Percentiles rank a stretch among this genome's conserved stretches.
Evolutionary conservation across 78 protist genomes (phyloP).

Genomic region (Chrysochromulina tobinii): DNA sequence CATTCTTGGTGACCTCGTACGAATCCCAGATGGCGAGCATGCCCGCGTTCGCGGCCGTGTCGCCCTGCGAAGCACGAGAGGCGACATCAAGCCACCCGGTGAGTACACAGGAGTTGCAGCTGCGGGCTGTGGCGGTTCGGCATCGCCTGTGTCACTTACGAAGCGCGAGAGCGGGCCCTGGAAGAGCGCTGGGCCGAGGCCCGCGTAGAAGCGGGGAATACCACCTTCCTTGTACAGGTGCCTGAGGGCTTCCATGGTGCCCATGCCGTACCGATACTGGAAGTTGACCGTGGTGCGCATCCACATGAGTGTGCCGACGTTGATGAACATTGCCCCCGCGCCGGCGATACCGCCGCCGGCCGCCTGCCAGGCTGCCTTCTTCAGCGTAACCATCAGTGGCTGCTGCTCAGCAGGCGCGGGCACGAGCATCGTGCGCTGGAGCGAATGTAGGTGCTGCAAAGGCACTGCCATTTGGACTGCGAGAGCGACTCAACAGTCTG

Average conservation of each 20-base stretch:
- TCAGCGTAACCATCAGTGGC: neutral
- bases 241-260: neutral
- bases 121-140: neutral
- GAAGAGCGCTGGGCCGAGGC: slow-evolving; percentile 69
- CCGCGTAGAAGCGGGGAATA: slow-evolving; percentile 74
- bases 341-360: slow-evolving; percentile 76
- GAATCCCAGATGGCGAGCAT: slow-evolving; percentile 69
- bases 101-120: neutral
- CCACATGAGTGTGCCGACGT: slow-evolving; percentile 77
- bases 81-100: neutral
- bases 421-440: no score
- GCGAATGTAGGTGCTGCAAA: no score
- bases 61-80: slow-evolving; percentile 72
- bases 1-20: slow-evolving; percentile 44
- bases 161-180: slow-evolving; percentile 23
- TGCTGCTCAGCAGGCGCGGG: no score
- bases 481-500: no score
- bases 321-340: slow-evolving; percentile 73
- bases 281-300: slow-evolving; percentile 75
- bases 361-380: slow-evolving; percentile 57
- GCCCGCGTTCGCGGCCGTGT: slow-evolving; percentile 87
- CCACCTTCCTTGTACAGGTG: slow-evolving; percentile 69
- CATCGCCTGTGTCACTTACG: neutral
- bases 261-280: slow-evolving; percentile 37
- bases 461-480: no score